phyloP scores from a whole-genome alignment of 2,329 filamentous ascomycete genomes.

The Dichotomopilus funicola region DNA sequence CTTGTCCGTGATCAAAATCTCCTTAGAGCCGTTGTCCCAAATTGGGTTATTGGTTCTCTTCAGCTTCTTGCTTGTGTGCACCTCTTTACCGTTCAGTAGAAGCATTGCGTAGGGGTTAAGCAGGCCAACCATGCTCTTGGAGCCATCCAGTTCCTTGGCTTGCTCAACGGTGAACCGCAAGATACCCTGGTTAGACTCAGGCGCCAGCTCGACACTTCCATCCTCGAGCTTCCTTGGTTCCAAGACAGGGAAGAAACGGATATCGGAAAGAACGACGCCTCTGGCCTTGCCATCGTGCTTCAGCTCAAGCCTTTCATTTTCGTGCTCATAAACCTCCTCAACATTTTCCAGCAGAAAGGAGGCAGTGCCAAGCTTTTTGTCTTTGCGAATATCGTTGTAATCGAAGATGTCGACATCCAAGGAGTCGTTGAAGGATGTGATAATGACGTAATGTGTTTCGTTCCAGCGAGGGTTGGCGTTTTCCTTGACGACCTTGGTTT shows the following conservation, averaged over 20 bases:
- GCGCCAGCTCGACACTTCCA: conserved; percentile 71
- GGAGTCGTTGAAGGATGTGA: conserved; percentile 83
- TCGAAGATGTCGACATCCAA: conserved; percentile 82
- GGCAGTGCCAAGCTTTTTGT: conserved; percentile 85
- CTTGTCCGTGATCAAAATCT: conserved; percentile 89
- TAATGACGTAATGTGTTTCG: conserved; percentile 91
- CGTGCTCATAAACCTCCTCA: conserved; percentile 68
- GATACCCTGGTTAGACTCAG: conserved; percentile 90
- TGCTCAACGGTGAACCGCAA: conserved; percentile 89
- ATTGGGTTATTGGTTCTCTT: conserved; percentile 98
- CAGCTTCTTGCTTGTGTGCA: conserved; percentile 83
- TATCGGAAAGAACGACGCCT: conserved; percentile 70
- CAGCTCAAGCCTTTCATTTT: conserved; percentile 80
- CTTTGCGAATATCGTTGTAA: conserved; percentile 93
- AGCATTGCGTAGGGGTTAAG: conserved; percentile 88
- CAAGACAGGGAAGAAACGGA: conserved; percentile 93
- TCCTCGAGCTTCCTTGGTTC: conserved; percentile 65
- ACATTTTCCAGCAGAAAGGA: conserved; percentile 80
- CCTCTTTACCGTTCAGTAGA: conserved; percentile 84
- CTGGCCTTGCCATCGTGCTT: conserved; percentile 77
- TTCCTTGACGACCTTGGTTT: conserved; percentile 82
- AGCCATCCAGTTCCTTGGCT: conserved; percentile 89
- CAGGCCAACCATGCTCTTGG: conserved; percentile 83
- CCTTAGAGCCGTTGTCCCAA: conserved; percentile 87
- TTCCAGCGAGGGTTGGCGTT: conserved; percentile 88